Evolutionary conservation across 805 yeast genomes (phyloP).

Genomic region (Barnettozyma salicaria): DNA sequence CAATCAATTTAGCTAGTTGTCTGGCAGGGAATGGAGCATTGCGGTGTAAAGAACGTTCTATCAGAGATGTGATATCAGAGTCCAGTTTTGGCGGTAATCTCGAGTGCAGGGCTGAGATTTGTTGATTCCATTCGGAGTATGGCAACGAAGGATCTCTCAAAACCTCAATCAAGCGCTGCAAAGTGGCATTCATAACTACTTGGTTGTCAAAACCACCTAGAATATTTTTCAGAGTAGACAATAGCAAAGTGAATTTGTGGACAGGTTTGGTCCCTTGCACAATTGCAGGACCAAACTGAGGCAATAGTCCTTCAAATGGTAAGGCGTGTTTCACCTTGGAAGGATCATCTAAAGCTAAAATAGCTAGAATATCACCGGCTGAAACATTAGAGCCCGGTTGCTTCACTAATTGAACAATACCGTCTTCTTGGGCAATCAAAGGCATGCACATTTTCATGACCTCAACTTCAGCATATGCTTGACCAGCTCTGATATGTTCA

Average conservation of each 20-base stretch:
- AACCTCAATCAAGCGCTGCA: conserved; percentile 64
- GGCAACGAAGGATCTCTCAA: conserved; percentile 81
- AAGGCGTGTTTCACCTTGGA: conserved; percentile 94
- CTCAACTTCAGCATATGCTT: conserved; percentile 96
- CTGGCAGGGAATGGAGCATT: conserved; percentile 90
- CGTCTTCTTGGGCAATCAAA: conserved; percentile 86
- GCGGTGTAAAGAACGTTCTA: conserved; percentile 61
- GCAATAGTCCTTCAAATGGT: conserved; percentile 91
- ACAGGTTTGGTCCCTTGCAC: conserved; percentile 80
- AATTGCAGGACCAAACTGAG: conserved; percentile 78
- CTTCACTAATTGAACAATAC: conserved; percentile 84
- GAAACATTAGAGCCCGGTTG: conserved; percentile 97
- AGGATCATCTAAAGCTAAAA: conserved; percentile 91
- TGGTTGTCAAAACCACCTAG: conserved; percentile 92
- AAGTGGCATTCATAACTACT: conserved; percentile 81
- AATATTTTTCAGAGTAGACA: conserved; percentile 66
- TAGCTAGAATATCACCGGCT: conserved; percentile 97
- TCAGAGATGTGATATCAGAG: conserved; percentile 51
- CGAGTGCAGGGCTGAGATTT: conserved; percentile 85
- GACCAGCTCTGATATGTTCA: conserved; percentile 86
- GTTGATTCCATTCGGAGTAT: conserved; percentile 84
- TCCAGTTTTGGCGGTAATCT: conserved; percentile 80
- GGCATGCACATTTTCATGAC: conserved; percentile 99
- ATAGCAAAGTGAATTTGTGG: conserved; percentile 57
- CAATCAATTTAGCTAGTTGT: conserved; percentile 66